These are phyloP conservation scores for Termitomyces sp. DNA, from an alignment of 768 basidiomycete genomes.

Conservation along the genomic window DNA sequence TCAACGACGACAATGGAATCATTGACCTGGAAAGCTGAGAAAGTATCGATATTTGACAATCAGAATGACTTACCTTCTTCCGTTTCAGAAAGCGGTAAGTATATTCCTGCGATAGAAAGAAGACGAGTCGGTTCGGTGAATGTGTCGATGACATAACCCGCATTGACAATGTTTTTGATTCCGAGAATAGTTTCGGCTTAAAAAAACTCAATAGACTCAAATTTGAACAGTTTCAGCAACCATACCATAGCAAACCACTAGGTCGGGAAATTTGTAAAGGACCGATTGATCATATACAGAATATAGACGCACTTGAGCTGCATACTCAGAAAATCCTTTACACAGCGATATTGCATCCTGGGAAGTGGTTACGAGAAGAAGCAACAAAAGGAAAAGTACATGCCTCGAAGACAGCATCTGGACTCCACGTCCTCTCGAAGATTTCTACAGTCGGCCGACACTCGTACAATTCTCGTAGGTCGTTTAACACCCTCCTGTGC, in stretches of 20 bases:
- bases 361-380: neutral
- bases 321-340: slow-evolving; percentile 45
- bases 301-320: slow-evolving; percentile 43
- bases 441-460: slow-evolving; percentile 48
- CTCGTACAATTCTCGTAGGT: slow-evolving; percentile 54
- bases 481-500: slow-evolving; percentile 48
- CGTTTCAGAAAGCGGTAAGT: slow-evolving; percentile 43
- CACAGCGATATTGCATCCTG: slow-evolving; percentile 49
- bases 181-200: slow-evolving; percentile 51
- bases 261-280: neutral
- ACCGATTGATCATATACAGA: neutral
- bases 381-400: neutral
- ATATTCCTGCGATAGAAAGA: slow-evolving; percentile 57
- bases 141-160: slow-evolving; percentile 58
- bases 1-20: slow-evolving; percentile 61
- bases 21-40: slow-evolving; percentile 34
- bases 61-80: slow-evolving; percentile 37
- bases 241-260: slow-evolving; percentile 54
- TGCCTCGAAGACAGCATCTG: slow-evolving; percentile 55
- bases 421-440: slow-evolving; percentile 46
- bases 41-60: neutral
- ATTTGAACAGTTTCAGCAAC: slow-evolving; percentile 10
- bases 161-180: slow-evolving; percentile 42
- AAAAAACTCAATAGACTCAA: slow-evolving; percentile 1
- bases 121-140: slow-evolving; percentile 56